Conservation (phyloP, 2,329 filamentous ascomycete species). For the Dactylellina leptospora region DNA sequence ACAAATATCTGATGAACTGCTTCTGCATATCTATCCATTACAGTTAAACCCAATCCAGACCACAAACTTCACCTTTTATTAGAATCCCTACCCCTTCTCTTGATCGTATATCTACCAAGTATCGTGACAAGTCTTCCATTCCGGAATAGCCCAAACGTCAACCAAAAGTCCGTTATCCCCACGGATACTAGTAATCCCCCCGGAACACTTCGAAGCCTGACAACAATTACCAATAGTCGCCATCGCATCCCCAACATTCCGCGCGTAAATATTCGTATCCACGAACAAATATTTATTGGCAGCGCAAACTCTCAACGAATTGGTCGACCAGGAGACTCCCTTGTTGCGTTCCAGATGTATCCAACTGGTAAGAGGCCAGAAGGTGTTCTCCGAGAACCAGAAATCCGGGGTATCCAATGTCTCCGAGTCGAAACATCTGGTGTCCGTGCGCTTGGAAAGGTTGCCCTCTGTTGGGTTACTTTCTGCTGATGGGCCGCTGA, state of each 20-base stretch:
- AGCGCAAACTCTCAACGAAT: conserved; percentile 2
- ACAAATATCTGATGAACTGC: too few species aligned
- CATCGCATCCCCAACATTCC: conserved; percentile 28
- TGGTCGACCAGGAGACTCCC: neutral
- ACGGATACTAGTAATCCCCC: conserved; percentile 12
- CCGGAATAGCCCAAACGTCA: conserved; percentile 20
- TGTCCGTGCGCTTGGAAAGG: conserved; percentile 17
- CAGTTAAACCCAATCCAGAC: too few species aligned
- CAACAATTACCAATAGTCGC: conserved; percentile 16
- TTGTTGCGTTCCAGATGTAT: neutral
- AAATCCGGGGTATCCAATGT: conserved; percentile 17
- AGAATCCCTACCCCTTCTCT: too few species aligned
- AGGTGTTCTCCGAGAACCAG: conserved; percentile 17
- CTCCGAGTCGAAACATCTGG: conserved; percentile 8
- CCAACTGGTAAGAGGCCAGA: conserved; percentile 14
- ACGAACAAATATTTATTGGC: conserved; percentile 21
- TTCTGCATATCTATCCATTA: too few species aligned
- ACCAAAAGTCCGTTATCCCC: conserved; percentile 15
- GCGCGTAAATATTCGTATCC: conserved; percentile 15
- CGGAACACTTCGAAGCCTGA: neutral
- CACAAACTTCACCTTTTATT: too few species aligned
- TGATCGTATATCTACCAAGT: conserved; percentile 14
- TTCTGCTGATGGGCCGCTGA: too few species aligned
- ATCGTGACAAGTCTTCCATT: conserved; percentile 5
- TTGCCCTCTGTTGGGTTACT: too few species aligned